These are phyloP conservation scores for Trametes pubescens DNA, from an alignment of 1,284 basidiomycete species.

Conservation along the genomic window DNA sequence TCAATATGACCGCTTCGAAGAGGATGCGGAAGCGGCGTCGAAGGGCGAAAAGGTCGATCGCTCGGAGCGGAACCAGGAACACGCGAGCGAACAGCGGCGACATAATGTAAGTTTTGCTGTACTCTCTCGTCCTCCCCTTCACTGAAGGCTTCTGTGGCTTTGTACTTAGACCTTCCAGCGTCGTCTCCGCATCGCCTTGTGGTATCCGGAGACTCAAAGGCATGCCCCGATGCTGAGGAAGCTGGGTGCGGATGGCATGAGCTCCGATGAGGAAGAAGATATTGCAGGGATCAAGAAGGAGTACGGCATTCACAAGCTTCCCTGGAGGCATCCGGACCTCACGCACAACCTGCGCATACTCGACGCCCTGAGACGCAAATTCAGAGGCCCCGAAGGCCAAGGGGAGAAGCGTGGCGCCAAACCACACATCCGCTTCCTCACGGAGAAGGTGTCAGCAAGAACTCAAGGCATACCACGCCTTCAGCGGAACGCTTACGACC, in stretches of 20 bases:
- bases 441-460: neutral
- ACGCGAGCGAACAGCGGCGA: neutral
- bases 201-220: neutral
- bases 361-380: neutral
- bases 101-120: neutral
- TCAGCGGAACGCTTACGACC: neutral
- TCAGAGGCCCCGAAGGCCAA: neutral
- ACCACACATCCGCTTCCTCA: neutral
- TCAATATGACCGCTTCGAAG: neutral
- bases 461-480: neutral
- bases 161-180: neutral
- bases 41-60: neutral
- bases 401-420: neutral
- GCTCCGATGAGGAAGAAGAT: constrained; percentile 1
- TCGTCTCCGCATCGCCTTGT: neutral
- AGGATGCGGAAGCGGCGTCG: neutral
- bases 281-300: neutral
- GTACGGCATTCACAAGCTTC: neutral
- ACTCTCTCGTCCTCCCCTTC: neutral
- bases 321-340: neutral
- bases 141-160: neutral
- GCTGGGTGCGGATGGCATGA: neutral
- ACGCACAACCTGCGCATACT: neutral
- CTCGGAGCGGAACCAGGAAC: neutral
- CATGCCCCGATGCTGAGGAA: neutral